phyloP scores from a whole-genome alignment of 2,329 filamentous ascomycete genomes.

The Penicillium sp. region DNA sequence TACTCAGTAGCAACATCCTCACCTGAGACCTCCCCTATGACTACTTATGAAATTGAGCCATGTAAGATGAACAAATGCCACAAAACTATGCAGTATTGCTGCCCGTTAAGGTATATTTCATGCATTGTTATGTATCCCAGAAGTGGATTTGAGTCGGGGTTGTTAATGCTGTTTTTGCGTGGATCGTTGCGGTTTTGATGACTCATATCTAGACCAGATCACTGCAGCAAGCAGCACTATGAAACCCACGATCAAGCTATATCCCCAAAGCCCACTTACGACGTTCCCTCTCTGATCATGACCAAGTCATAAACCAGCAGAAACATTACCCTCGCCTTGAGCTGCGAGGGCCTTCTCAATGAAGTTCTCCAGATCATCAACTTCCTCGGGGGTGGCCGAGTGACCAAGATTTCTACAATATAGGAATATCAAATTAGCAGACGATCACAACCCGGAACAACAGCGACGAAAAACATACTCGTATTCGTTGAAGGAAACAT shows the following conservation, averaged over 20 bases:
- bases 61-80: not conserved
- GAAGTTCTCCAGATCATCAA: conserved; percentile 74
- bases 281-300: not conserved
- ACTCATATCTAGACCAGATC: conserved; percentile 17
- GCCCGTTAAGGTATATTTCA: not conserved
- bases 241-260: conserved; percentile 22
- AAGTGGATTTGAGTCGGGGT: not conserved
- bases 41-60: not conserved
- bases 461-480: conserved; percentile 50
- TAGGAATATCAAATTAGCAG: conserved; percentile 6
- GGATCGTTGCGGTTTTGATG: not conserved
- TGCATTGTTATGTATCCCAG: not conserved
- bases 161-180: conserved; percentile 7
- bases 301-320: conserved; percentile 38
- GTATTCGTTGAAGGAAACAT: conserved; percentile 75
- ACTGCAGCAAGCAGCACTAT: conserved; percentile 27
- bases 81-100: not conserved
- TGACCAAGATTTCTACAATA: conserved; percentile 65
- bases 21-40: not conserved
- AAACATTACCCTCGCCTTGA: conserved; percentile 34
- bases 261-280: conserved; percentile 11
- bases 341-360: conserved; percentile 54
- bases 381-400: conserved; percentile 71
- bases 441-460: not conserved
- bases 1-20: not conserved